These are phyloP conservation scores for Penicillium sp. DNA, from an alignment of 2,329 filamentous ascomycete species.

Conservation along the genomic window DNA sequence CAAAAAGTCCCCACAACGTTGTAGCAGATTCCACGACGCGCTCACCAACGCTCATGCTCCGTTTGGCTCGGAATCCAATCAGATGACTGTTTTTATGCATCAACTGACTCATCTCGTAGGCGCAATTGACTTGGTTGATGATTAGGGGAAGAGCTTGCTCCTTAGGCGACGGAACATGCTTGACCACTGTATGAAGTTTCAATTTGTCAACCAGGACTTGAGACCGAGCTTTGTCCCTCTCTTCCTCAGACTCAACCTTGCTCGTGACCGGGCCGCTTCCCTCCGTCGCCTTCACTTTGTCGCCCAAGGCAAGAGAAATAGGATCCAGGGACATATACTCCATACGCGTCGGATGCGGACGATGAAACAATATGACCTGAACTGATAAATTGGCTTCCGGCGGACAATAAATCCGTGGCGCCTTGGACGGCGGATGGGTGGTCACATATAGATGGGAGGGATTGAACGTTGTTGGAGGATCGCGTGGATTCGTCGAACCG, in stretches of 20 bases:
- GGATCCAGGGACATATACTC: constrained; percentile 91
- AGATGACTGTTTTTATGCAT: constrained; percentile 86
- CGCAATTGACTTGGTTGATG: constrained; percentile 92
- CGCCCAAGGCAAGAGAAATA: constrained; percentile 77
- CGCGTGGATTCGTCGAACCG: constrained; percentile 67
- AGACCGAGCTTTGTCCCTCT: constrained; percentile 60
- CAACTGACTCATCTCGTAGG: constrained; percentile 77
- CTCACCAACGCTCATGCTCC: constrained; percentile 87
- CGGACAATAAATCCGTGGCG: constrained; percentile 69
- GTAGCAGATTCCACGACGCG: constrained; percentile 89
- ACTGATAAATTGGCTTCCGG: constrained; percentile 62
- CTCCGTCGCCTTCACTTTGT: constrained; percentile 52
- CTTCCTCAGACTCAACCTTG: constrained; percentile 67
- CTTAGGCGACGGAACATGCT: constrained; percentile 70
- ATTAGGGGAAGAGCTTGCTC: constrained; percentile 76
- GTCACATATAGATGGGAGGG: constrained; percentile 64
- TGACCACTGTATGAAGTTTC: constrained; percentile 77
- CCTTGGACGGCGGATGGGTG: constrained; percentile 45
- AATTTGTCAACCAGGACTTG: constrained; percentile 75
- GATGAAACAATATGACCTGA: constrained; percentile 83
- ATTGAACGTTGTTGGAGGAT: constrained; percentile 51
- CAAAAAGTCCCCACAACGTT: constrained; percentile 70
- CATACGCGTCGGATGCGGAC: constrained; percentile 81
- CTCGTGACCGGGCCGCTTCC: constrained; percentile 39
- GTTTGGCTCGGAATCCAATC: constrained; percentile 71